Percentiles rank a stretch among this genome's conserved stretches.
Evolutionary conservation across 371 early-diverging fungal genomes (phyloP).

Genomic region (Mortierella sp.): DNA sequence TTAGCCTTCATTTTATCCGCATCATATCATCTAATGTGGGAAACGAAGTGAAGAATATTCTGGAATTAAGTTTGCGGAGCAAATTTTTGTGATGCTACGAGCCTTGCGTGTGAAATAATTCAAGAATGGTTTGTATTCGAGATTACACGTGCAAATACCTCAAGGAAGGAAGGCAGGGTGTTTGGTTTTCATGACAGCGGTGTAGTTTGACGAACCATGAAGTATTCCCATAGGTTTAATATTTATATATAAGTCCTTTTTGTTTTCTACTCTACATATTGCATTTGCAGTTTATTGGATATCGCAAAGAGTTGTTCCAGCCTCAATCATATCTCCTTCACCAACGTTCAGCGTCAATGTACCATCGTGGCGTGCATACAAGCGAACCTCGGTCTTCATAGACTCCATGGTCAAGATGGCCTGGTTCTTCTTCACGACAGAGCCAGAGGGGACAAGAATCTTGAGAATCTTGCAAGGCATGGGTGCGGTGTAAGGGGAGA

Average conservation of each 20-base stretch:
- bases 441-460: constrained; percentile 67
- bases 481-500: constrained; percentile 78
- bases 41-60: too few relatives aligned
- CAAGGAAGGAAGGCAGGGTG: too few relatives aligned
- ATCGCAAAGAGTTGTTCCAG: constrained; percentile 73
- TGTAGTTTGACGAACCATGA: too few relatives aligned
- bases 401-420: constrained; percentile 78
- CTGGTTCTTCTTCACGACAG: constrained; percentile 70
- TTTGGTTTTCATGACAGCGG: too few relatives aligned
- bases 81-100: too few relatives aligned
- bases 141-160: too few relatives aligned
- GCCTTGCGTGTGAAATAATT: too few relatives aligned
- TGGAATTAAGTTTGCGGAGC: too few relatives aligned
- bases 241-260: neutral
- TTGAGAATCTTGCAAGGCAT: constrained; percentile 83
- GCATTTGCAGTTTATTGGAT: constrained; percentile 55
- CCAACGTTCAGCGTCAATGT: constrained; percentile 71
- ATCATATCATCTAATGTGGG: too few relatives aligned
- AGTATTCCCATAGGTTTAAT: too few relatives aligned
- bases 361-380: constrained; percentile 74
- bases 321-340: constrained; percentile 77
- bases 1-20: too few relatives aligned
- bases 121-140: too few relatives aligned
- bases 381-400: constrained; percentile 83
- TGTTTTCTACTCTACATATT: neutral